Evolutionary conservation across 2,329 filamentous ascomycete species (phyloP).

Genomic region (Epichloe scottii): DNA sequence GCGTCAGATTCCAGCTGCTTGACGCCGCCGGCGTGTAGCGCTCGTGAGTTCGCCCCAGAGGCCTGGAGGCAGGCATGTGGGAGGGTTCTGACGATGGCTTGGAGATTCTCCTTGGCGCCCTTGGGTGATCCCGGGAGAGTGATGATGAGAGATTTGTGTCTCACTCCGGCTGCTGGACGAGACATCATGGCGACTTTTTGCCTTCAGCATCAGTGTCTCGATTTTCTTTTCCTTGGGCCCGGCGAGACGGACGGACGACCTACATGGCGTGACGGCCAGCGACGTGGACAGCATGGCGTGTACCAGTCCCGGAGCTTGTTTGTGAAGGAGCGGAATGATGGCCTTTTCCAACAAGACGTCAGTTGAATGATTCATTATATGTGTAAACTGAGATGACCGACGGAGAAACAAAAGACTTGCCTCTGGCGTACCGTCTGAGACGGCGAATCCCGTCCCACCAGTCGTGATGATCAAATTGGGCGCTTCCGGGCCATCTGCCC

Average conservation of each 20-base stretch:
- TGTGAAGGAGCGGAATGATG: conserved; percentile 65
- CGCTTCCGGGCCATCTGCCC: conserved; percentile 53
- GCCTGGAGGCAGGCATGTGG: conserved; percentile 92
- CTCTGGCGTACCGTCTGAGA: conserved; percentile 78
- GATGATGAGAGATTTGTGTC: conserved; percentile 69
- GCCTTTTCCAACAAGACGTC: conserved; percentile 37
- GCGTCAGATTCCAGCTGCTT: conserved; percentile 77
- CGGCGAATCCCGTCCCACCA: conserved; percentile 86
- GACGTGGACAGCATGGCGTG: conserved; percentile 89
- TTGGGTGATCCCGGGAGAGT: conserved; percentile 93
- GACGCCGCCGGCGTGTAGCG: conserved; percentile 67
- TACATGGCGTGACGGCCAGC: conserved; percentile 78
- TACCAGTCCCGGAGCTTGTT: conserved; percentile 79
- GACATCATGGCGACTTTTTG: conserved; percentile 85
- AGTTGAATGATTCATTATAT: neutral
- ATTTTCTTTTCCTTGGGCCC: too few relatives aligned
- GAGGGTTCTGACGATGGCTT: conserved; percentile 76
- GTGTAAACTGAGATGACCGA: too few relatives aligned
- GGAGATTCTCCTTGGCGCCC: conserved; percentile 84
- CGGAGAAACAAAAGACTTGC: conserved; percentile 28
- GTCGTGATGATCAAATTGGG: conserved; percentile 76
- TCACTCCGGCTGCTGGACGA: conserved; percentile 76
- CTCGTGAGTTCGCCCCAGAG: conserved; percentile 67
- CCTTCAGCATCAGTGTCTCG: too few relatives aligned
- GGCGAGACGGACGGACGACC: conserved; percentile 18